Conservation (phyloP, 1,284 basidiomycete species). For the Microbotryum silenes-acaulis region DNA sequence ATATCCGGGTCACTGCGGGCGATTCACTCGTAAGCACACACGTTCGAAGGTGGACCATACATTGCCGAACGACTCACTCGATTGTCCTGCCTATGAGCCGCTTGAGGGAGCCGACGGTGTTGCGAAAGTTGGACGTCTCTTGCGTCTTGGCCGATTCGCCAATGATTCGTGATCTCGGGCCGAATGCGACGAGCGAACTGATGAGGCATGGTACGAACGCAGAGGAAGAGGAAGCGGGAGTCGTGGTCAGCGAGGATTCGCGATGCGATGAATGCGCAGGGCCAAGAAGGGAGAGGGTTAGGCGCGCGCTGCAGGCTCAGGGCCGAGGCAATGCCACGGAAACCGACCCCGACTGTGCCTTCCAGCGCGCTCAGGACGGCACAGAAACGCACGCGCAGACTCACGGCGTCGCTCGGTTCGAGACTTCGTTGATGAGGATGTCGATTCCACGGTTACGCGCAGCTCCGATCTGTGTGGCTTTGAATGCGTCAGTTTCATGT, state of each 20-base stretch:
- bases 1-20: conserved; percentile 35
- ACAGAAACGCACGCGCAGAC: conserved; percentile 36
- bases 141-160: conserved; percentile 92
- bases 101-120: conserved; percentile 85
- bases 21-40: neutral
- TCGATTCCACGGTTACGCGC: conserved; percentile 39
- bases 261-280: neutral
- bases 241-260: too few species aligned
- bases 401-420: conserved; percentile 85
- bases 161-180: conserved; percentile 73
- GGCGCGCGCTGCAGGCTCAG: neutral
- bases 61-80: conserved; percentile 18
- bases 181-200: conserved; percentile 87
- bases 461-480: conserved; percentile 28
- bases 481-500: conserved; percentile 1
- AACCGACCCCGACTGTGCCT: neutral
- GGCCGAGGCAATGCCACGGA: neutral
- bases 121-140: conserved; percentile 95
- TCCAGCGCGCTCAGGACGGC: neutral
- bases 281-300: neutral
- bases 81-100: conserved; percentile 71
- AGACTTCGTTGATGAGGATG: conserved; percentile 69
- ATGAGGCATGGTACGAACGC: neutral
- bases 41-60: too few species aligned
- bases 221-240: neutral